Conservation (phyloP, 805 yeast genomes). For the Metschnikowia henanensis region DNA sequence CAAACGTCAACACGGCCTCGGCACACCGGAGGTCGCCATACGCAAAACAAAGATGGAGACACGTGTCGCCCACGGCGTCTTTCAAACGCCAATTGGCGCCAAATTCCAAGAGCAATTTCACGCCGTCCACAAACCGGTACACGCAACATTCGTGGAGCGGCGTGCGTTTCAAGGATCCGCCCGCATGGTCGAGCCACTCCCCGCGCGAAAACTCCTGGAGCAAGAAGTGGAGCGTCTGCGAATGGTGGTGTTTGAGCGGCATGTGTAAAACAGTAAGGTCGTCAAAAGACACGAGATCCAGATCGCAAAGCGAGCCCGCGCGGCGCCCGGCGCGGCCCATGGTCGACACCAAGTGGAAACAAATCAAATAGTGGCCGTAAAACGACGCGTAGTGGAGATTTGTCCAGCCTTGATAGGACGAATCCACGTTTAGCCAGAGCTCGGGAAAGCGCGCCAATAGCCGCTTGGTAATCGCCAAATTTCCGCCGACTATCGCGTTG, state of each 20-base stretch:
- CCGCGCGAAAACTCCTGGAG: slow-evolving; percentile 48
- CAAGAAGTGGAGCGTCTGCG: slow-evolving; percentile 70
- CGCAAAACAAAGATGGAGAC: slow-evolving; percentile 49
- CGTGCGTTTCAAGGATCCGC: slow-evolving; percentile 47
- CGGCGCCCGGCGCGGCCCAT: slow-evolving; percentile 23
- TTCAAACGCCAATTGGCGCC: slow-evolving; percentile 52
- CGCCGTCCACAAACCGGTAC: slow-evolving; percentile 60
- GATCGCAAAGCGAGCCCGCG: slow-evolving; percentile 4
- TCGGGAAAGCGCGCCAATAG: slow-evolving; percentile 69
- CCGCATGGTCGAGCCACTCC: slow-evolving; percentile 55
- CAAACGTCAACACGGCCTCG: slow-evolving; percentile 22
- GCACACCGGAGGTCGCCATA: slow-evolving; percentile 60
- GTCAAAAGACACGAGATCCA: slow-evolving; percentile 49
- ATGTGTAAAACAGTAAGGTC: slow-evolving; percentile 70
- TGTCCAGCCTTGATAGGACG: slow-evolving; percentile 72
- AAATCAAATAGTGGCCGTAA: slow-evolving; percentile 68
- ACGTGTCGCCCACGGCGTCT: slow-evolving; percentile 37
- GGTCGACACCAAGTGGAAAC: slow-evolving; percentile 54
- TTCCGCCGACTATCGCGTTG: slow-evolving; percentile 62
- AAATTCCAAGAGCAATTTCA: slow-evolving; percentile 62
- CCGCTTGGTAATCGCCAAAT: slow-evolving; percentile 60
- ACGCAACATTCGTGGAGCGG: slow-evolving; percentile 71
- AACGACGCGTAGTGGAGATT: slow-evolving; percentile 79
- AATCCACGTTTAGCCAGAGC: slow-evolving; percentile 65
- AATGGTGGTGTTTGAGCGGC: slow-evolving; percentile 57